Base-by-base conservation (phyloP, 2,329 filamentous ascomycete genomes). In the Xylaria sp. region DNA sequence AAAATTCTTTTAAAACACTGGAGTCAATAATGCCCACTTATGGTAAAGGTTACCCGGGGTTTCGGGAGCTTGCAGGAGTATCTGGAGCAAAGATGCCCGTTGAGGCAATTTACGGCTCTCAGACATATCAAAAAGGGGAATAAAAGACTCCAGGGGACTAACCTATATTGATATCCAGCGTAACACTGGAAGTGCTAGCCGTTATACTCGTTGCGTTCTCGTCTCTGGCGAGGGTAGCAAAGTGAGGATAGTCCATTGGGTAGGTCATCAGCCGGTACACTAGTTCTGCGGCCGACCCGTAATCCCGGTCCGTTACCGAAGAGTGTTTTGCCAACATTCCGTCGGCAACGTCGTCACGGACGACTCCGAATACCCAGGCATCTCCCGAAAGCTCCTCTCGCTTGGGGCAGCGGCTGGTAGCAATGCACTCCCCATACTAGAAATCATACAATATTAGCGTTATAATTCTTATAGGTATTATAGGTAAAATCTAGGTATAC, bases 1-100 rank as follows among this genome's bases (percentile, higher is more conserved):
- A 74, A 59, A 76, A 78, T 72, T 84, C 81, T 8, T 27, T 8
- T 27, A 27, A 27, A 27, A 4, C 2, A 27, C 24, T 27, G 24
- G 24, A 27, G 24, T 27, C n/a, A n/a, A n/a, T n/a, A n/a, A n/a
- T n/a, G n/a, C n/a, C n/a, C n/a, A n/a, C n/a, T n/a, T n/a, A n/a
- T n/a, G n/a, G n/a, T n/a, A n/a, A n/a, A n/a, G n/a, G n/a, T n/a
- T n/a, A n/a, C n/a, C n/a, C n/a, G n/a, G n/a, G n/a, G n/a, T n/a
- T n/a, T n/a, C n/a, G n/a, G n/a, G n/a, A n/a, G n/a, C n/a, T n/a
- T n/a, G n/a, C n/a, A n/a, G n/a, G n/a, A n/a, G n/a, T n/a, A n/a
- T n/a, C n/a, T n/a, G n/a, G n/a, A n/a, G n/a, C n/a, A n/a, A n/a
- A n/a, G n/a, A n/a, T n/a, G n/a, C n/a, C n/a, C n/a, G n/a, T n/a